Conservation (phyloP, 2,329 filamentous ascomycete species). For the Chaetomium sp. region DNA sequence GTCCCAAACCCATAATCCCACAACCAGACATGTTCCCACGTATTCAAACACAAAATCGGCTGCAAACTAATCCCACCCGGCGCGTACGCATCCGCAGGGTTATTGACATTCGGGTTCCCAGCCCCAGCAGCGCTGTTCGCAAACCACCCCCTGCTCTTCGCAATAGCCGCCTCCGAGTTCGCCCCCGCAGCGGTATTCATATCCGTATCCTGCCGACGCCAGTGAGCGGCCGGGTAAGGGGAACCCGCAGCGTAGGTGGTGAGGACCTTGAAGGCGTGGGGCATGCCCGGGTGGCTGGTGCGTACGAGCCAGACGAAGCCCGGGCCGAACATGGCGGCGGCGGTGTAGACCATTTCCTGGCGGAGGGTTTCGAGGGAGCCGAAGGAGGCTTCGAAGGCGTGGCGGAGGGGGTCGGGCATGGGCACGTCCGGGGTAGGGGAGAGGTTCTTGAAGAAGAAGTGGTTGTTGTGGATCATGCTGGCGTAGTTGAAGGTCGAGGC, state of each 20-base stretch:
- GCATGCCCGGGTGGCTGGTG: conserved; percentile 28
- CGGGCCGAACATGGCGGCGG: conserved; percentile 88
- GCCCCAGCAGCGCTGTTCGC: conserved; percentile 12
- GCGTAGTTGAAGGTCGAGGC: conserved; percentile 91
- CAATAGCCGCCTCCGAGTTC: conserved; percentile 30
- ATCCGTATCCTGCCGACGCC: conserved; percentile 62
- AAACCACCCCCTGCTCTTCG: conserved; percentile 24
- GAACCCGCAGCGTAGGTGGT: conserved; percentile 88
- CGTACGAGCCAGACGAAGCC: conserved; percentile 95
- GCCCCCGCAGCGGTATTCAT: conserved; percentile 56
- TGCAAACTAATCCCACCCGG: conserved; percentile 63
- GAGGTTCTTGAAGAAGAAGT: conserved; percentile 68
- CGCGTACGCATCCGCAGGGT: conserved; percentile 27
- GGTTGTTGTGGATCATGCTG: conserved; percentile 90
- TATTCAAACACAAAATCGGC: conserved; percentile 85
- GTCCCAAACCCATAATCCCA: conserved; percentile 63
- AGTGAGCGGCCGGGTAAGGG: conserved; percentile 79
- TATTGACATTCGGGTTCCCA: not conserved
- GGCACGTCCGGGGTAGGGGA: conserved; percentile 22
- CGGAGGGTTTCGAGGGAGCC: conserved; percentile 76
- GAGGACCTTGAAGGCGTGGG: conserved; percentile 56
- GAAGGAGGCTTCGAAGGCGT: conserved; percentile 58
- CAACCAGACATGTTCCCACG: conserved; percentile 93
- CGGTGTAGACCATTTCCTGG: conserved; percentile 72
- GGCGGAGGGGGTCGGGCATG: conserved; percentile 54